Evolutionary conservation across 805 yeast species (phyloP).

Genomic region (Kurtzmaniella cleridarum): DNA sequence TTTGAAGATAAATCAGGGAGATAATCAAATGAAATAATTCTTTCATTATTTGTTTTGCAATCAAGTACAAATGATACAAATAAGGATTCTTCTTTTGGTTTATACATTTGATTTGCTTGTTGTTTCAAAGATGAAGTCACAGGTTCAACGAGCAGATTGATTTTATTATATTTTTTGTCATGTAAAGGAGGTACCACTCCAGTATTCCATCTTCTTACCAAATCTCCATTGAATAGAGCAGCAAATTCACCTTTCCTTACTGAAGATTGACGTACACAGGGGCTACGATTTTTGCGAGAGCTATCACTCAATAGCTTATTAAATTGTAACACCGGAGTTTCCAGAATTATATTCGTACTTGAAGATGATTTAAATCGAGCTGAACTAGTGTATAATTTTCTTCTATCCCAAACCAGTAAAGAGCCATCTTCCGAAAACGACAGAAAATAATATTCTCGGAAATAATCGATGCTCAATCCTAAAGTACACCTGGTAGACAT

Average conservation of each 20-base stretch:
- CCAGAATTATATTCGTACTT: constrained; percentile 24
- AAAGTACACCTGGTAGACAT: constrained; percentile 69
- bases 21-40: constrained; percentile 83
- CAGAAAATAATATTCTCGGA: constrained; percentile 60
- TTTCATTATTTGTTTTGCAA: constrained; percentile 67
- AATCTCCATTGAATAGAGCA: constrained; percentile 71
- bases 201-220: constrained; percentile 75
- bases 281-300: constrained; percentile 51
- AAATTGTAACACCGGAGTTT: constrained; percentile 56
- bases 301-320: constrained; percentile 54
- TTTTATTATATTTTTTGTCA: constrained; percentile 6
- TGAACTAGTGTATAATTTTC: constrained; percentile 43
- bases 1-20: constrained; percentile 46
- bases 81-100: constrained; percentile 47
- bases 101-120: constrained; percentile 33
- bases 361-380: constrained; percentile 9
- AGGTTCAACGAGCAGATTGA: neutral
- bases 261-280: constrained; percentile 68
- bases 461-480: constrained; percentile 66
- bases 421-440: constrained; percentile 83
- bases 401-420: constrained; percentile 74
- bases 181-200: constrained; percentile 46
- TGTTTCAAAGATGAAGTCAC: constrained; percentile 17
- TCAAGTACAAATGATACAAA: constrained; percentile 77
- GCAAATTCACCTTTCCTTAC: constrained; percentile 67